These are phyloP conservation scores for Carex parvula DNA, from an alignment of 176 grass and related monocot genomes.

Conservation along the genomic window DNA sequence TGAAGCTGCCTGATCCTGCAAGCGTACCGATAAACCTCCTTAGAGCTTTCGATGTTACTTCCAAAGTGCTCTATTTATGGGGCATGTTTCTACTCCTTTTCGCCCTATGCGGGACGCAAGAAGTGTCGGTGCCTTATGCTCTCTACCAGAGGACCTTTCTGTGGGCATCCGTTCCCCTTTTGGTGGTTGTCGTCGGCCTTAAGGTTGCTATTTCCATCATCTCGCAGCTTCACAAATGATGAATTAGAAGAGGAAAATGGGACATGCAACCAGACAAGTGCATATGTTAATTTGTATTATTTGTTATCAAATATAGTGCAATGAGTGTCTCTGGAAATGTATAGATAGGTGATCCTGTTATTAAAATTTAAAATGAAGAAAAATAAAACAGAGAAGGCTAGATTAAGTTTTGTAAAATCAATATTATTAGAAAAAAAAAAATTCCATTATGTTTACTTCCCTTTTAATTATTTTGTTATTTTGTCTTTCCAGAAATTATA, in stretches of 20 bases:
- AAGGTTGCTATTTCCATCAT: neutral
- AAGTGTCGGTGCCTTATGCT: neutral
- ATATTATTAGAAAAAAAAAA: neutral
- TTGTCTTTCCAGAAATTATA: neutral
- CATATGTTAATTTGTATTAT: too few species aligned
- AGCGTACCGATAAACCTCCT: neutral
- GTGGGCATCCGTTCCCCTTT: neutral
- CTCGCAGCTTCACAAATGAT: neutral
- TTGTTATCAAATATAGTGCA: neutral
- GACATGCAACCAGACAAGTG: too few species aligned
- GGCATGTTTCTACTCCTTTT: conserved; percentile 1
- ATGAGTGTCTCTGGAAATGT: neutral
- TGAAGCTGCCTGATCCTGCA: neutral
- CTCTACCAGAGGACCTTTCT: neutral
- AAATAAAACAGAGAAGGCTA: neutral
- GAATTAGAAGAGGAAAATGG: neutral
- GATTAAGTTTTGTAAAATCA: neutral
- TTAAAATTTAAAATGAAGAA: neutral
- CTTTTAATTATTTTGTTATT: neutral
- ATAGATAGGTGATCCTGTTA: neutral
- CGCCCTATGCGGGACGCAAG: neutral
- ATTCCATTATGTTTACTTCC: neutral
- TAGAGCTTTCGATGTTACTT: neutral
- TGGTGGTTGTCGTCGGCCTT: neutral
- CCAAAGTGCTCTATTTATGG: neutral